These are phyloP conservation scores for Chaetomiaceae sp. DNA, from an alignment of 2,329 filamentous ascomycete genomes.

Conservation along the genomic window DNA sequence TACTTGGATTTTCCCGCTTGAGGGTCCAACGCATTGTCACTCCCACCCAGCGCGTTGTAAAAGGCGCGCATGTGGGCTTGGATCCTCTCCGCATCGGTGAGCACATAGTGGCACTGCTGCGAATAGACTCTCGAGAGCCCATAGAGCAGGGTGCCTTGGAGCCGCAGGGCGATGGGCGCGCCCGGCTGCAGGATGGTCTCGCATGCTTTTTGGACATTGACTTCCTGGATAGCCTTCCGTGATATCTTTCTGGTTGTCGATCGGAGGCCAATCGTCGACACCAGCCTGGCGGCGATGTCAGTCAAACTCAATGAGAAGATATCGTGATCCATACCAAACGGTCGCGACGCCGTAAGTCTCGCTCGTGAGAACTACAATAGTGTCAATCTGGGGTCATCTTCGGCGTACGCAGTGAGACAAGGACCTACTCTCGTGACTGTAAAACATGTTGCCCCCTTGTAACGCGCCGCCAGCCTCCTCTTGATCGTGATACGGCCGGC, in stretches of 20 bases:
- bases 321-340: conserved; percentile 64
- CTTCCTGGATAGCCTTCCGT: conserved; percentile 80
- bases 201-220: conserved; percentile 83
- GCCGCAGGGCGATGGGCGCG: conserved; percentile 80
- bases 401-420: conserved; percentile 16
- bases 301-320: neutral
- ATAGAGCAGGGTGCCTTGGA: conserved; percentile 85
- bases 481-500: neutral
- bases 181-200: conserved; percentile 76
- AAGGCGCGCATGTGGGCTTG: conserved; percentile 69
- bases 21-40: conserved; percentile 56
- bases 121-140: conserved; percentile 80
- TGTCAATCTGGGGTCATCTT: conserved; percentile 19
- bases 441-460: conserved; percentile 66
- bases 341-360: conserved; percentile 90
- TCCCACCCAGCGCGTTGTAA: conserved; percentile 52
- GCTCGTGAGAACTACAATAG: conserved; percentile 65
- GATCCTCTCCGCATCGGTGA: conserved; percentile 72
- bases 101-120: conserved; percentile 82
- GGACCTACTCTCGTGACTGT: conserved; percentile 87
- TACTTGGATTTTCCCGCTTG: conserved; percentile 70
- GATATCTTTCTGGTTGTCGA: conserved; percentile 69
- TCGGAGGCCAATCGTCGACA: conserved; percentile 79
- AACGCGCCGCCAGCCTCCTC: neutral
- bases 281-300: conserved; percentile 57